Conservation (phyloP, 805 yeast species). For the Sungouiella thailandica region DNA sequence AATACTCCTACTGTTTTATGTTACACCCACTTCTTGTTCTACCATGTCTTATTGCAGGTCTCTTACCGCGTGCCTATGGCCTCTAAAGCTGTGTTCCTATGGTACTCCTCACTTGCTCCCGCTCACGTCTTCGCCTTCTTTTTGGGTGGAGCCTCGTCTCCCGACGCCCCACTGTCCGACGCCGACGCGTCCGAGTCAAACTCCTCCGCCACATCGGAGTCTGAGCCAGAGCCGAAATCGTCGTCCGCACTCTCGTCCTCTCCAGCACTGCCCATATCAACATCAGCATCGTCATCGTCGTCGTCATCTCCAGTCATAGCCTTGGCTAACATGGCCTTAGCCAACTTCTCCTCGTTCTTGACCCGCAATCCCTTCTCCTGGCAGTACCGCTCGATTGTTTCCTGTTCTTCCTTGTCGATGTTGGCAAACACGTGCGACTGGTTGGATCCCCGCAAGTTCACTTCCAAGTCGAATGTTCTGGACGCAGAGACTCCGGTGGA, state of each 20-base stretch:
- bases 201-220: conserved; percentile 78
- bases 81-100: no score
- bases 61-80: no score
- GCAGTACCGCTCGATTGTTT: conserved; percentile 67
- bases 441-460: conserved; percentile 56
- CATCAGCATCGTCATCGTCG: conserved; percentile 46
- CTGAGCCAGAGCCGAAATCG: conserved; percentile 67
- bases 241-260: conserved; percentile 79
- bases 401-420: conserved; percentile 86
- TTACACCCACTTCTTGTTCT: no score
- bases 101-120: no score
- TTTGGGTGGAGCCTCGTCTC: conserved; percentile 27
- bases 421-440: conserved; percentile 82
- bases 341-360: conserved; percentile 85
- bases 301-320: conserved; percentile 62
- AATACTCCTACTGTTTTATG: no score
- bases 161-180: conserved; percentile 22
- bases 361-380: conserved; percentile 72
- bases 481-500: conserved; percentile 71
- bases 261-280: conserved; percentile 67
- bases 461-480: conserved; percentile 89
- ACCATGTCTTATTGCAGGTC: no score
- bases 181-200: conserved; percentile 62
- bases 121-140: conserved; percentile 22
- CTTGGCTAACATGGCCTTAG: conserved; percentile 72